Base-by-base conservation (phyloP, 148 eudicot species). In the Polygonum aviculare region DNA sequence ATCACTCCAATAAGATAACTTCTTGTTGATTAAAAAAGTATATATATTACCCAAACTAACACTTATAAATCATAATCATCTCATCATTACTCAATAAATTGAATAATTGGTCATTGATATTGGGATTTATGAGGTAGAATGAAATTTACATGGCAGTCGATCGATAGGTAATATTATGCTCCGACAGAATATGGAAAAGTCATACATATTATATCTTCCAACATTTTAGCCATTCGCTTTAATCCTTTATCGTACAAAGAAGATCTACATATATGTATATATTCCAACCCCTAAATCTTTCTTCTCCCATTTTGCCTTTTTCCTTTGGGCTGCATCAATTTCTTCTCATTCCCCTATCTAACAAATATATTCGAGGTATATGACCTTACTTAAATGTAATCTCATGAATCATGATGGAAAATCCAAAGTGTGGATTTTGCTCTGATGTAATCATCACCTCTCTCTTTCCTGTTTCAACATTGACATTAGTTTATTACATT, bases 211-310 rank as follows among this genome's bases (percentile, higher is more conserved):
- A 50, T 15, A 21, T 54, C 26, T 54, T 54, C 26, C 26, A 19
- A 19, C 26, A 54, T 54, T 54, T 18, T 21, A 54, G 60, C 26
- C 60, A n/a, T 18, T 54, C 60, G 22, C 60, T 54, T 54, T n/a
- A 54, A 54, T 54, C 60, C 60, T n/a, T 54, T 54, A 54, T 10
- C 60, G 60, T 54, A n/a, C 60, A 54, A 54, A 54, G 60, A 54
- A 54, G 60, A 54, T 54, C n/a, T 54, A 54, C 60, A 54, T 54
- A 54, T 54, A 54, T 54, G 19, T 26, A 54, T 54, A 54, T 54
- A 54, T 54, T 54, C 60, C 26, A 54, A 54, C 26, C 60, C 60
- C 60, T 54, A 54, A 54, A 18, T 54, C 60, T 18, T 9, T 54
- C 50, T 48, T 48, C 5, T 50, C 16, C 55, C 16, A 5, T 50